Conservation (phyloP, 805 yeast species). For the Candida tammaniensis region DNA sequence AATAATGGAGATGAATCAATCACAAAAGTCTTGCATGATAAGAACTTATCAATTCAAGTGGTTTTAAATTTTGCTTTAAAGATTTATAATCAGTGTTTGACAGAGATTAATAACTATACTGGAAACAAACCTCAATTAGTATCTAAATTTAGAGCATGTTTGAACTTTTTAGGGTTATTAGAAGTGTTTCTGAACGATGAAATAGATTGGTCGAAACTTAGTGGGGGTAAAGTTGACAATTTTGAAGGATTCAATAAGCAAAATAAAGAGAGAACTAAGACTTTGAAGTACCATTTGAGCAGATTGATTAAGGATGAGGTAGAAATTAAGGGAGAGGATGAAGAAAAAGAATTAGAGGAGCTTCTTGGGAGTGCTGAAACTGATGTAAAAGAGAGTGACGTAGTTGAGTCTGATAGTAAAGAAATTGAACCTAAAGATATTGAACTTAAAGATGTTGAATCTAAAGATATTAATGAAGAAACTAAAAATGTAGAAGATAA, state of each 20-base stretch:
- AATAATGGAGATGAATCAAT: slow-evolving; percentile 35
- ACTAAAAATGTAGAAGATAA: background rate
- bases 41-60: slow-evolving; percentile 40
- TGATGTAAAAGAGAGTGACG: background rate
- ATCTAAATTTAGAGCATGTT: slow-evolving; percentile 32
- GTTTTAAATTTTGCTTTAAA: slow-evolving; percentile 34
- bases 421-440: background rate
- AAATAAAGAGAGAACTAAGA: slow-evolving; percentile 31
- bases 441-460: background rate
- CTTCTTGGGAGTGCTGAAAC: no score
- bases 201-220: slow-evolving; percentile 31
- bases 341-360: slow-evolving; percentile 23
- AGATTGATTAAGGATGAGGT: slow-evolving; percentile 38
- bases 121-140: slow-evolving; percentile 28
- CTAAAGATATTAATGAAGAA: background rate
- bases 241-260: slow-evolving; percentile 22
- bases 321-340: slow-evolving; percentile 18
- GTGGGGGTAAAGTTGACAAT: slow-evolving; percentile 30
- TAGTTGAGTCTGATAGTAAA: background rate
- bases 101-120: slow-evolving; percentile 20
- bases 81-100: slow-evolving; percentile 31
- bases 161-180: slow-evolving; percentile 32
- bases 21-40: slow-evolving; percentile 54
- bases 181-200: slow-evolving; percentile 24
- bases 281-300: slow-evolving; percentile 37